phyloP scores from a whole-genome alignment of 2,329 filamentous ascomycete genomes.

The Orbilia oligospora region DNA sequence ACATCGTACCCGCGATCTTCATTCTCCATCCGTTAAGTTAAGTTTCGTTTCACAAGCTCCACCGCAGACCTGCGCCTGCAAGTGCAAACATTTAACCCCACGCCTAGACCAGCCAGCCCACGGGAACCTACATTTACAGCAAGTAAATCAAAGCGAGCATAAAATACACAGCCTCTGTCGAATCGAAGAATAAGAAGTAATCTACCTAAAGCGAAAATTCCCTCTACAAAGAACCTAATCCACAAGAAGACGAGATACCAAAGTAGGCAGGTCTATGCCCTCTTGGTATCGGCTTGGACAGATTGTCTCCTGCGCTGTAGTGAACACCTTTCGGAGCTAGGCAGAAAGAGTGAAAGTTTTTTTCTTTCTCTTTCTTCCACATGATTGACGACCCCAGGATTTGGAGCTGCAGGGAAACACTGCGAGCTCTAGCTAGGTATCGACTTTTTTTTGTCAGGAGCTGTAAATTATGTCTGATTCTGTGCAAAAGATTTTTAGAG shows the following conservation, averaged over 20 bases:
- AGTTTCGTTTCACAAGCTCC: constrained; percentile 2
- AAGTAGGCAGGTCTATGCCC: constrained; percentile 12
- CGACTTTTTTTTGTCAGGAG: not conserved
- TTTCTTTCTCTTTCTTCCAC: no score
- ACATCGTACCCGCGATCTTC: not conserved
- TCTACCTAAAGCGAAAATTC: constrained; percentile 22
- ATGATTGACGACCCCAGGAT: not conserved
- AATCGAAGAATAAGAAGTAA: no score
- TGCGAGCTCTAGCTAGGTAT: constrained; percentile 7
- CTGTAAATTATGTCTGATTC: not conserved
- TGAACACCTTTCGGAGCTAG: not conserved
- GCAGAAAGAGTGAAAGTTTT: constrained; percentile 5
- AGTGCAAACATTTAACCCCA: no score
- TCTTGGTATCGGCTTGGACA: constrained; percentile 26
- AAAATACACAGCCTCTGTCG: constrained; percentile 1
- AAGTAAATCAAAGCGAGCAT: not conserved
- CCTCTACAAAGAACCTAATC: constrained; percentile 5
- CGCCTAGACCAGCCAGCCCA: not conserved
- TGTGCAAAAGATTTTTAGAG: not conserved
- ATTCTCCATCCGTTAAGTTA: not conserved
- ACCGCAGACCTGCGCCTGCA: no score
- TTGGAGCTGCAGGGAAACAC: not conserved
- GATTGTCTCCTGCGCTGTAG: not conserved
- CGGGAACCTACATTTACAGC: not conserved
- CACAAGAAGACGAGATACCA: constrained; percentile 9